Percentiles rank a stretch among this genome's conserved stretches.
These are phyloP conservation scores for Papiliotrema laurentii DNA, from an alignment of 1,284 basidiomycete genomes.

Conservation along the genomic window DNA sequence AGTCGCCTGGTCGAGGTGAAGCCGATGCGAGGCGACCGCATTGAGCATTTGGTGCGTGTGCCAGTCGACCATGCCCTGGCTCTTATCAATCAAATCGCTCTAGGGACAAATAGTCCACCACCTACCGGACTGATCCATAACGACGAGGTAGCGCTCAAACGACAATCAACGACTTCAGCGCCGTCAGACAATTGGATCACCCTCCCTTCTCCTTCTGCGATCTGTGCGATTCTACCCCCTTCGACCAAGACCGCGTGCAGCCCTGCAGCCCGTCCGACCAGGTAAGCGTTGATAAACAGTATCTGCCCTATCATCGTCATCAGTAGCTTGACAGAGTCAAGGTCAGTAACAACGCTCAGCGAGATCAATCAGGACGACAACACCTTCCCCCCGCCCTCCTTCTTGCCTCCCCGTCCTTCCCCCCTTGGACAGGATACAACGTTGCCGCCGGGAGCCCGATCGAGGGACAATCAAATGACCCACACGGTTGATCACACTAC, in stretches of 20 bases:
- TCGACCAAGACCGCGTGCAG: not conserved
- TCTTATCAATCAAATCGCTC: not conserved
- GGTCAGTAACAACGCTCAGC: too few species aligned
- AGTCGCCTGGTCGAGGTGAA: constrained; percentile 18
- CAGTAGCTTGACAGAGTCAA: too few species aligned
- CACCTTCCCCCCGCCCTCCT: too few species aligned
- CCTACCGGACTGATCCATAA: constrained; percentile 1
- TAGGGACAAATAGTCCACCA: not conserved
- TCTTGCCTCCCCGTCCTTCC: too few species aligned
- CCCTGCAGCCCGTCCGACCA: not conserved
- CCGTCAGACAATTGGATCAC: not conserved
- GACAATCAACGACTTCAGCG: constrained; percentile 1
- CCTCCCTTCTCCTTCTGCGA: not conserved
- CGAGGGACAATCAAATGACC: too few species aligned
- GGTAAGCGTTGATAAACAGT: not conserved
- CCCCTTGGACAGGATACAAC: too few species aligned
- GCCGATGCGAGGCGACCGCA: constrained; percentile 19
- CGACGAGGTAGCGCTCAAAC: not conserved
- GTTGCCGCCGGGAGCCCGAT: too few species aligned
- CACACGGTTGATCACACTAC: too few species aligned
- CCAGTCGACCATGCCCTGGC: constrained; percentile 26
- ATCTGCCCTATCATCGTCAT: constrained; percentile 1
- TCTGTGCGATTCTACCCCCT: not conserved
- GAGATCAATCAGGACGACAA: too few species aligned
- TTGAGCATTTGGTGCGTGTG: constrained; percentile 34